phyloP scores from a whole-genome alignment of 768 basidiomycete species.

The Chiua virens region DNA sequence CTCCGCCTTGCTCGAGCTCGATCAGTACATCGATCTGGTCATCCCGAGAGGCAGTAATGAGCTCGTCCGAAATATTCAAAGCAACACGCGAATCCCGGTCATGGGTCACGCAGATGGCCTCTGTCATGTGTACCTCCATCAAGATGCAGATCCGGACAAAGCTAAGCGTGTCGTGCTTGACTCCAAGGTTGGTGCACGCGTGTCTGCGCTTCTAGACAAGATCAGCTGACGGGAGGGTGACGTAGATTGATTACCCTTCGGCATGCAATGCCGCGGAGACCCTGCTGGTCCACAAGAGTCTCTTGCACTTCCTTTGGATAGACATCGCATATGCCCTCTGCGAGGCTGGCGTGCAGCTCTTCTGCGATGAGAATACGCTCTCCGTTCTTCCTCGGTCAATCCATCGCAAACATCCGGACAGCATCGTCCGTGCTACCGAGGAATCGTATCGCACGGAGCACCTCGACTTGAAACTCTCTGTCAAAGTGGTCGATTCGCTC shows the following conservation, averaged over 20 bases:
- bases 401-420: conserved; percentile 36
- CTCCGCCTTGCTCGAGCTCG: conserved; percentile 78
- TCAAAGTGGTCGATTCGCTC: conserved; percentile 72
- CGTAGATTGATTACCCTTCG: conserved; percentile 87
- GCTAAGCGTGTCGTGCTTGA: conserved; percentile 83
- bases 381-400: conserved; percentile 48
- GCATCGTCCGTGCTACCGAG: conserved; percentile 55
- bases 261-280: conserved; percentile 95
- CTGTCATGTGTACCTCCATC: conserved; percentile 88
- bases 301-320: conserved; percentile 78
- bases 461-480: conserved; percentile 80
- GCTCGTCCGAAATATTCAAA: conserved; percentile 87
- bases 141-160: conserved; percentile 73
- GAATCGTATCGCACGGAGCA: conserved; percentile 85
- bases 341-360: conserved; percentile 64
- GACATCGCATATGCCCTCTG: conserved; percentile 73
- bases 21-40: conserved; percentile 93
- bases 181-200: conserved; percentile 68
- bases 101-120: conserved; percentile 99
- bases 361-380: conserved; percentile 73
- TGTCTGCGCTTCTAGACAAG: background rate
- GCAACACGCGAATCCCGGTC: conserved; percentile 88
- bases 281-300: conserved; percentile 75
- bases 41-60: conserved; percentile 94
- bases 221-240: conserved; percentile 1